These are phyloP conservation scores for Boletus rubescentipes DNA, from an alignment of 768 basidiomycete genomes.

Conservation along the genomic window DNA sequence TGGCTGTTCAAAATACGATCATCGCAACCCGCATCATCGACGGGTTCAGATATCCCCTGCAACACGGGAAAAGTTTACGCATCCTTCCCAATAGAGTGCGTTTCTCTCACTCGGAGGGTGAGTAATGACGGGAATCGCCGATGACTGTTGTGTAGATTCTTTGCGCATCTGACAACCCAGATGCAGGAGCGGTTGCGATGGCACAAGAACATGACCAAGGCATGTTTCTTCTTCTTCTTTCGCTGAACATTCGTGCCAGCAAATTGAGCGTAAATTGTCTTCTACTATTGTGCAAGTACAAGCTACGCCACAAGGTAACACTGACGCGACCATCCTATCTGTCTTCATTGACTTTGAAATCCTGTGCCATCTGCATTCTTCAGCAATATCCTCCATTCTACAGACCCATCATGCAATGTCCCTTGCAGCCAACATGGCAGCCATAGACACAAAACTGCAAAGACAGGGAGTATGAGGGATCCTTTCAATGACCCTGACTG, in stretches of 20 bases:
- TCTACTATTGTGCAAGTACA: constrained; percentile 63
- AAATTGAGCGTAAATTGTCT: constrained; percentile 79
- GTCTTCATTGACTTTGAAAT: background rate
- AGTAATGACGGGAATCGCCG: background rate
- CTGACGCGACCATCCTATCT: background rate
- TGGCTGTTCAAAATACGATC: constrained; percentile 79
- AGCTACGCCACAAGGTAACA: constrained; percentile 70
- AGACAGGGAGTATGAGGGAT: constrained; percentile 81
- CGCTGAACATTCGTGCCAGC: constrained; percentile 13
- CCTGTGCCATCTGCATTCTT: background rate
- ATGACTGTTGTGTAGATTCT: constrained; percentile 49
- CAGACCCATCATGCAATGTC: constrained; percentile 77
- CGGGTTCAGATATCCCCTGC: constrained; percentile 73
- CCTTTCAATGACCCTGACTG: constrained; percentile 62
- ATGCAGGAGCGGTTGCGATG: constrained; percentile 71
- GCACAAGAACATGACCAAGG: constrained; percentile 83
- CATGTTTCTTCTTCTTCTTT: constrained; percentile 25
- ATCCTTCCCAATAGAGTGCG: constrained; percentile 76
- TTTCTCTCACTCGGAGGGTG: constrained; percentile 6
- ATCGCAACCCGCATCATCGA: constrained; percentile 75
- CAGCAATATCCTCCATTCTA: constrained; percentile 73
- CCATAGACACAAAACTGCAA: constrained; percentile 69
- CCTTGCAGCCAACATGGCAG: constrained; percentile 74
- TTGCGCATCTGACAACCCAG: constrained; percentile 66
- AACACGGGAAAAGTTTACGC: constrained; percentile 74